Percentiles rank a stretch among this genome's conserved stretches.
phyloP scores from a whole-genome alignment of 2,329 filamentous ascomycete genomes.

The Hypoxylon sp. region DNA sequence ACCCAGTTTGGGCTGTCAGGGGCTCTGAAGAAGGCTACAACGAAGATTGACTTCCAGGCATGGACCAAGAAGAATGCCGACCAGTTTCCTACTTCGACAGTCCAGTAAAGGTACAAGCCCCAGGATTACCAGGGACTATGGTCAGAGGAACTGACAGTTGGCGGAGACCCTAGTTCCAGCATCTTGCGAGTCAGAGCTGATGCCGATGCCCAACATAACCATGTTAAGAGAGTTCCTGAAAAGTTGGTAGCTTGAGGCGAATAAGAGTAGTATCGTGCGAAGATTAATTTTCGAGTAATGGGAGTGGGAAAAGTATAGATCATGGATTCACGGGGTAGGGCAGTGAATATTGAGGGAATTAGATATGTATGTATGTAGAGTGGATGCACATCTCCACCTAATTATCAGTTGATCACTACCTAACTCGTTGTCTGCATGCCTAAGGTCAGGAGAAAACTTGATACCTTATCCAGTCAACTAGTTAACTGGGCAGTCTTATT shows the following conservation, averaged over 20 bases:
- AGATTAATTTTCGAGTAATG: constrained; percentile 19
- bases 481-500: too few relatives aligned
- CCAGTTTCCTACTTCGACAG: constrained; percentile 53
- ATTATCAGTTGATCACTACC: not conserved
- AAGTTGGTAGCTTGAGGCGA: not conserved
- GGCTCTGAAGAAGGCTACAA: constrained; percentile 63
- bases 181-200: not conserved
- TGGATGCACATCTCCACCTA: constrained; percentile 9
- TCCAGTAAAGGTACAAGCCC: constrained; percentile 43
- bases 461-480: not conserved
- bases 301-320: constrained; percentile 7
- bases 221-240: constrained; percentile 1
- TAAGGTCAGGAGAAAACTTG: not conserved
- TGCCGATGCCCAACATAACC: not conserved
- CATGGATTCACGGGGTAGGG: not conserved
- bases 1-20: constrained; percentile 75
- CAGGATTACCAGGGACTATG: not conserved
- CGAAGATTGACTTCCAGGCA: constrained; percentile 54
- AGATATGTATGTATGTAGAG: constrained; percentile 2
- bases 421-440: not conserved
- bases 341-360: not conserved
- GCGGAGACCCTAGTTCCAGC: not conserved
- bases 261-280: not conserved
- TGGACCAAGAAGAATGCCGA: constrained; percentile 57
- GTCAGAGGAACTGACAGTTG: constrained; percentile 5